Percentiles rank a stretch among this genome's conserved stretches.
Conservation (phyloP, 2,329 filamentous ascomycete genomes). For the Hypocreales sp. region DNA sequence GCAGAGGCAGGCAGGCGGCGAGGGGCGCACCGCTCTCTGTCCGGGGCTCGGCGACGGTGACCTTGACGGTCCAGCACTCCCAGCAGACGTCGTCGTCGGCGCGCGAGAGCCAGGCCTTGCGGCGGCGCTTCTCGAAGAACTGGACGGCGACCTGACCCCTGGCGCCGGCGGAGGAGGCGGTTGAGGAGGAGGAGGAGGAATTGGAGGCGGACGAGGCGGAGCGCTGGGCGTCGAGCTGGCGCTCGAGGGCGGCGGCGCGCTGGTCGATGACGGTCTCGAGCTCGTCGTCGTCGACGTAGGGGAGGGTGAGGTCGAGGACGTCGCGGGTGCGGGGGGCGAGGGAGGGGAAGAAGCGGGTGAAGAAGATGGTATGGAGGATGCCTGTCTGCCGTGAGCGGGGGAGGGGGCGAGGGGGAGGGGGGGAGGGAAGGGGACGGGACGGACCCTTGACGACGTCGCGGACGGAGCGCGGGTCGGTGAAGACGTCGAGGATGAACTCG, state of each 20-base stretch:
- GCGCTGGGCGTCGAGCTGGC: slow-evolving; percentile 54
- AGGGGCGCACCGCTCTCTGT: slow-evolving; percentile 66
- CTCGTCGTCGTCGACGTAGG: slow-evolving; percentile 78
- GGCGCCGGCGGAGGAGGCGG: slow-evolving; percentile 32
- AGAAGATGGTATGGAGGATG: slow-evolving; percentile 94
- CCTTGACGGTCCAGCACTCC: slow-evolving; percentile 90
- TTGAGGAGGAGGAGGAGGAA: slow-evolving; percentile 5
- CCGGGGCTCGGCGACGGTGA: slow-evolving; percentile 79
- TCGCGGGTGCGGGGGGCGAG: slow-evolving; percentile 72
- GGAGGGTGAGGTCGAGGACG: slow-evolving; percentile 78
- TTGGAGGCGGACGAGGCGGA: slow-evolving; percentile 11
- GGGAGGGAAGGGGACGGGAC: slow-evolving; percentile 6
- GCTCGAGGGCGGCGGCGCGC: slow-evolving; percentile 62
- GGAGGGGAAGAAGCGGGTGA: slow-evolving; percentile 91
- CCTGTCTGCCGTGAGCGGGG: slow-evolving; percentile 30
- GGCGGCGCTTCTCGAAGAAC: slow-evolving; percentile 85
- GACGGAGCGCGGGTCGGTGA: slow-evolving; percentile 78
- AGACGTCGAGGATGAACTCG: slow-evolving; percentile 87
- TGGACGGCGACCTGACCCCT: slow-evolving; percentile 72
- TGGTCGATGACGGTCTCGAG: slow-evolving; percentile 90
- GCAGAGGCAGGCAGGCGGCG: background rate
- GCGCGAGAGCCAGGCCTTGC: slow-evolving; percentile 64
- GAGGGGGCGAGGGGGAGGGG: slow-evolving; percentile 5
- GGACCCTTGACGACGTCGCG: slow-evolving; percentile 86
- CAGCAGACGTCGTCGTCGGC: slow-evolving; percentile 90